Conservation (phyloP, 495 filamentous ascomycete species). For the Filosporella fistucella region DNA sequence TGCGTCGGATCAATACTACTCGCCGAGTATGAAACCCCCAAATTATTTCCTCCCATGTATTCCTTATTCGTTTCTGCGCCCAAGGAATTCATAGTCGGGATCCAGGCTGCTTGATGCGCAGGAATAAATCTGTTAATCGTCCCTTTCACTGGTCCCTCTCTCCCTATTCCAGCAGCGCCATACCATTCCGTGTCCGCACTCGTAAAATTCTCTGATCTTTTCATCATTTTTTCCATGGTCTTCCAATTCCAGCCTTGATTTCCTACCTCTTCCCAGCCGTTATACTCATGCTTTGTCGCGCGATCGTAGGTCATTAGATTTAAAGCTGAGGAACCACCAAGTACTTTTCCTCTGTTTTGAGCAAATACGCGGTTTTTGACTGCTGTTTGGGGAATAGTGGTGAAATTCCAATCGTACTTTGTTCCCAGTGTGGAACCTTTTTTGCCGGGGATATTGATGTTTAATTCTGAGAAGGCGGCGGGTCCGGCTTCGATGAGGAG, state of each 20-base stretch:
- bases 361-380: slow-evolving; percentile 3
- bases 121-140: slow-evolving; percentile 31
- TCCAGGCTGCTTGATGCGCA: slow-evolving; percentile 22
- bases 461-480: slow-evolving; percentile 38
- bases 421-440: slow-evolving; percentile 40
- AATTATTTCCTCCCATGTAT: slow-evolving; percentile 30
- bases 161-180: slow-evolving; percentile 19
- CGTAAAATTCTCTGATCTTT: slow-evolving; percentile 31
- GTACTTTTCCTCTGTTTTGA: slow-evolving; percentile 16
- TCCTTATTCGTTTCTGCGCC: slow-evolving; percentile 28
- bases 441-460: slow-evolving; percentile 41
- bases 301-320: slow-evolving; percentile 49
- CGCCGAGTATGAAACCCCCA: slow-evolving; percentile 35
- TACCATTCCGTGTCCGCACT: slow-evolving; percentile 2
- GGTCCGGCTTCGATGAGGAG: slow-evolving; percentile 52
- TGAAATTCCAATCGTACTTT: slow-evolving; percentile 49
- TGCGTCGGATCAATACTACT: slow-evolving; percentile 30
- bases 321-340: slow-evolving; percentile 50
- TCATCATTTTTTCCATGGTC: slow-evolving; percentile 29
- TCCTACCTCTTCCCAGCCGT: slow-evolving; percentile 35
- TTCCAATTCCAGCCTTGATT: slow-evolving; percentile 39
- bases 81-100: slow-evolving; percentile 27
- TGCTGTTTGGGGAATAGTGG: slow-evolving; percentile 42
- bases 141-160: slow-evolving; percentile 27
- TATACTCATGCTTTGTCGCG: slow-evolving; percentile 16